These are phyloP conservation scores for Mucor irregularis DNA, from an alignment of 371 early-diverging fungal species.

Conservation along the genomic window DNA sequence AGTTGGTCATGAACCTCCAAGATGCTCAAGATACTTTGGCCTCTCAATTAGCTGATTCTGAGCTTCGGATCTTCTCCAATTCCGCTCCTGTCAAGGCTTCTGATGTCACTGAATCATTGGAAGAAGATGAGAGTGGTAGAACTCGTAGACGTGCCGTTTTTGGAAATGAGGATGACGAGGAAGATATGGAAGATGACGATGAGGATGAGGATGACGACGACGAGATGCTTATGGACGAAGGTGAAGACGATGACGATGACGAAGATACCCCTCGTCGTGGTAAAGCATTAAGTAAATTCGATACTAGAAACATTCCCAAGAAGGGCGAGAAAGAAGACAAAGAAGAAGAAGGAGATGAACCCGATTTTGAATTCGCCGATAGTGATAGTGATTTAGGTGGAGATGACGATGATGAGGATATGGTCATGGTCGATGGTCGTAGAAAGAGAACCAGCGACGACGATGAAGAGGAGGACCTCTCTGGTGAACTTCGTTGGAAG, in stretches of 20 bases:
- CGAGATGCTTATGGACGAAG: constrained; percentile 39
- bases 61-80: constrained; percentile 80
- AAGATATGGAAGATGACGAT: constrained; percentile 42
- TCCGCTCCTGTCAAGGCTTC: constrained; percentile 75
- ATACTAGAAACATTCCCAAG: constrained; percentile 48
- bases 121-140: constrained; percentile 50
- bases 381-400: constrained; percentile 69
- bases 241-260: constrained; percentile 49
- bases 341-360: constrained; percentile 40
- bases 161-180: constrained; percentile 52
- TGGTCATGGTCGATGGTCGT: constrained; percentile 50
- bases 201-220: constrained; percentile 49
- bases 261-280: constrained; percentile 46
- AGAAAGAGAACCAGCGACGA: constrained; percentile 36
- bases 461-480: constrained; percentile 43
- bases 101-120: constrained; percentile 44
- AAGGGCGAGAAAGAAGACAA: constrained; percentile 49
- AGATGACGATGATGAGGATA: constrained; percentile 50
- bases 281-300: constrained; percentile 49
- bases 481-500: constrained; percentile 77
- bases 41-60: constrained; percentile 74
- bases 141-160: constrained; percentile 64
- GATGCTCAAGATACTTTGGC: constrained; percentile 77
- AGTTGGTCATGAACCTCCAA: constrained; percentile 91
- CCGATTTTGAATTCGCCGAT: constrained; percentile 67